Evolutionary conservation across 2,329 filamentous ascomycete species (phyloP).

Genomic region (Diaporthe citrichinensis): DNA sequence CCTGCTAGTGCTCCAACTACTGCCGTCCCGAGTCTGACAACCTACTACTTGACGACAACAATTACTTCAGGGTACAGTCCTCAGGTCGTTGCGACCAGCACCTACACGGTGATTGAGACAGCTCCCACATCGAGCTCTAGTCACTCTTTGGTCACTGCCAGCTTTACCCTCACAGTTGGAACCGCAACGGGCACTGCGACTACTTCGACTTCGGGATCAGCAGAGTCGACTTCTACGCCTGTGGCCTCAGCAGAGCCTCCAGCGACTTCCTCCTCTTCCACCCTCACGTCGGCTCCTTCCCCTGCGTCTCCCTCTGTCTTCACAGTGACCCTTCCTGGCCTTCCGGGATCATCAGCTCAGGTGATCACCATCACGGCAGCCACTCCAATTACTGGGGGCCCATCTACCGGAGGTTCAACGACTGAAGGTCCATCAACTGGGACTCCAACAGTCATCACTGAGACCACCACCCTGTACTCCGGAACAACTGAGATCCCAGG

Average conservation of each 20-base stretch:
- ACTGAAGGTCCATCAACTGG: background rate
- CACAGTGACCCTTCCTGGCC: constrained; percentile 38
- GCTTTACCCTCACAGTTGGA: constrained; percentile 42
- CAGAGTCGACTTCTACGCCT: background rate
- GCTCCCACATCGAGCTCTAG: constrained; percentile 7
- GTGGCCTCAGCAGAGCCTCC: constrained; percentile 28
- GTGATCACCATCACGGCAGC: constrained; percentile 38
- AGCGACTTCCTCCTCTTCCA: background rate
- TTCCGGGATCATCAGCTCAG: constrained; percentile 28
- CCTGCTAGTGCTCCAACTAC: constrained; percentile 29
- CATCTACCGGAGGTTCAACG: constrained; percentile 4
- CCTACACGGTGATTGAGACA: constrained; percentile 41
- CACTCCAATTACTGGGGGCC: constrained; percentile 20
- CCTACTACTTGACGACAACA: constrained; percentile 41
- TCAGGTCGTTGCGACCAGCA: constrained; percentile 40
- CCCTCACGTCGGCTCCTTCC: background rate
- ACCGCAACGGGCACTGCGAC: constrained; percentile 19
- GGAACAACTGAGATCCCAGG: constrained; percentile 37
- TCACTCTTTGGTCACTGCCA: constrained; percentile 43
- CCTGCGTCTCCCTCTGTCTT: constrained; percentile 24
- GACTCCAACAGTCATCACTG: background rate
- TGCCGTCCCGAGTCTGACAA: constrained; percentile 31
- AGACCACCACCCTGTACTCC: constrained; percentile 18
- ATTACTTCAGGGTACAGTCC: constrained; percentile 41
- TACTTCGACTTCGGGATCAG: background rate